Percentiles rank a stretch among this genome's conserved stretches.
Conservation (phyloP, 371 early-diverging fungal genomes). For the Zopfochytrium polystomum region DNA sequence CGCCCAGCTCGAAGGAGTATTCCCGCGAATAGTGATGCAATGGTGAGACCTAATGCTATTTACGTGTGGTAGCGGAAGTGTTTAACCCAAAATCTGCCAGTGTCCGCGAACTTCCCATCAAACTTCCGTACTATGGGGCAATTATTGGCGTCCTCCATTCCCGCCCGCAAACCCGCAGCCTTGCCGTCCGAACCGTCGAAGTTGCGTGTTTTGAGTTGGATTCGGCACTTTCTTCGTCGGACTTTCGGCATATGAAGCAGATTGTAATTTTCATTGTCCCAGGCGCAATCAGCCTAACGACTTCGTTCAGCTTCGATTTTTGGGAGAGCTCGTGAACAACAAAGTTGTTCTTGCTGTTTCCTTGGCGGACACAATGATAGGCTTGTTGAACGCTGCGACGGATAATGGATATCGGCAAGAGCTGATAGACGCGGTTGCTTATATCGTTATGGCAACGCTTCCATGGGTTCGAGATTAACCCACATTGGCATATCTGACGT, state of each 20-base stretch:
- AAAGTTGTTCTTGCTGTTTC: slow-evolving; percentile 69
- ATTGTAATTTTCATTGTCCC: neutral
- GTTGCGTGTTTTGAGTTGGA: neutral
- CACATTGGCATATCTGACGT: neutral
- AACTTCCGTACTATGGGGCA: neutral
- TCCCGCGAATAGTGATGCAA: too few species aligned
- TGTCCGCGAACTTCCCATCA: neutral
- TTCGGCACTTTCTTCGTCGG: neutral
- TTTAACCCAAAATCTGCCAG: too few species aligned
- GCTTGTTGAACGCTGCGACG: slow-evolving; percentile 59
- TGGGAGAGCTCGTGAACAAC: slow-evolving; percentile 75
- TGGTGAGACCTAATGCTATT: too few species aligned
- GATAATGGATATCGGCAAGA: slow-evolving; percentile 54
- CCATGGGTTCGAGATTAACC: slow-evolving; percentile 62
- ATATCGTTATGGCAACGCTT: slow-evolving; percentile 66
- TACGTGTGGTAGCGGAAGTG: too few species aligned
- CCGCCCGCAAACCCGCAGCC: neutral
- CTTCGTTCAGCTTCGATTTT: slow-evolving; percentile 61
- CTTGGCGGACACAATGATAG: slow-evolving; percentile 60
- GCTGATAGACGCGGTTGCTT: slow-evolving; percentile 72
- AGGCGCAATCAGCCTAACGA: neutral
- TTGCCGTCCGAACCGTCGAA: neutral
- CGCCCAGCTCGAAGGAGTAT: too few species aligned
- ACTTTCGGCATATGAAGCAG: neutral
- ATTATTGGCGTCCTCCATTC: neutral